Conservation (phyloP, 129 eudicot genomes). For the Kitagawia praeruptora region DNA sequence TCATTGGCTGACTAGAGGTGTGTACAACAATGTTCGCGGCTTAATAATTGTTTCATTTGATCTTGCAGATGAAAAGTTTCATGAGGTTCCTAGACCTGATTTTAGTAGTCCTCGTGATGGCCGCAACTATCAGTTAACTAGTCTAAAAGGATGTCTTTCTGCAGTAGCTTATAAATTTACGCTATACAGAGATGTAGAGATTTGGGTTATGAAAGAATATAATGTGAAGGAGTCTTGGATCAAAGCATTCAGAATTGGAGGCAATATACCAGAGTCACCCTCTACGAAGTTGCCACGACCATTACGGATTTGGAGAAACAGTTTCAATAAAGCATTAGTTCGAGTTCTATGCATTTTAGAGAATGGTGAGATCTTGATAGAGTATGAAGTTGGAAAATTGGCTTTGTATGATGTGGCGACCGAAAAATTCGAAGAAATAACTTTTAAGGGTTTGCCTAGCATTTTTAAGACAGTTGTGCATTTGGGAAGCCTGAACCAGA, state of each 20-base stretch:
- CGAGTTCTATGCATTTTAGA: slow-evolving; percentile 17
- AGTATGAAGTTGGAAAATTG: slow-evolving; percentile 38
- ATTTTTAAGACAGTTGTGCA: background rate
- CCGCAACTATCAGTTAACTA: slow-evolving; percentile 29
- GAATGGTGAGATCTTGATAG: slow-evolving; percentile 48
- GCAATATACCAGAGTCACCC: slow-evolving; percentile 1
- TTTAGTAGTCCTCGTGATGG: background rate
- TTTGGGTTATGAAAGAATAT: slow-evolving; percentile 46
- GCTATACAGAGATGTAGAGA: background rate
- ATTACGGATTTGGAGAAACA: slow-evolving; percentile 15
- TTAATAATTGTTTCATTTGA: slow-evolving; percentile 32
- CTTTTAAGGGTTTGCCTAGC: background rate
- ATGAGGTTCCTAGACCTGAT: slow-evolving; percentile 32
- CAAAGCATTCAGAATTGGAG: slow-evolving; percentile 26
- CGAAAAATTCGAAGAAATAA: background rate
- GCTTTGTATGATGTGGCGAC: slow-evolving; percentile 47
- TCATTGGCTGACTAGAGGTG: slow-evolving; percentile 41
- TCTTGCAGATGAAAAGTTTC: slow-evolving; percentile 41
- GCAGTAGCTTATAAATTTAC: slow-evolving; percentile 18
- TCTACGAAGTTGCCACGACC: background rate
- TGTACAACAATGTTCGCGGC: slow-evolving; percentile 13
- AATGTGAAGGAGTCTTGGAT: slow-evolving; percentile 36
- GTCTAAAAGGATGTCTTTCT: slow-evolving; percentile 24
- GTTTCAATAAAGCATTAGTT: background rate
- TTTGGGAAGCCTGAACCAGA: background rate